Percentiles rank a stretch among this genome's conserved stretches.
phyloP scores from a whole-genome alignment of 2,329 filamentous ascomycete species.

The Cordyceps farinosa region DNA sequence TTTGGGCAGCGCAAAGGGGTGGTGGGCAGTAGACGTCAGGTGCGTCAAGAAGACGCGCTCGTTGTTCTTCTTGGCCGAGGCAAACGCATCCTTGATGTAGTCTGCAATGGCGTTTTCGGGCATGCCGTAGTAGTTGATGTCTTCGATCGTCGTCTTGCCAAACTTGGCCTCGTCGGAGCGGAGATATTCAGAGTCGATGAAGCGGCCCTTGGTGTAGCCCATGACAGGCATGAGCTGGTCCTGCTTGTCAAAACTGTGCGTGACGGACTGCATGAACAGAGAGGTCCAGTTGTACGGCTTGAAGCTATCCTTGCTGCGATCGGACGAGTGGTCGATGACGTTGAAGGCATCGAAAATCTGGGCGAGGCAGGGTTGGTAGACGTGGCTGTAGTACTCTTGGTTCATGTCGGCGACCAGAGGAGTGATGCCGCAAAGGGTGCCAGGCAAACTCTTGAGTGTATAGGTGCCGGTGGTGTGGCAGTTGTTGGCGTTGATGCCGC shows the following conservation, averaged over 20 bases:
- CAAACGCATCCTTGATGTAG: slow-evolving; percentile 33
- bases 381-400: slow-evolving; percentile 37
- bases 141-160: slow-evolving; percentile 27
- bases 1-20: slow-evolving; percentile 30
- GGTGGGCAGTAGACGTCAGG: slow-evolving; percentile 35
- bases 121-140: slow-evolving; percentile 36
- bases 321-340: slow-evolving; percentile 19
- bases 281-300: slow-evolving; percentile 31
- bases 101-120: slow-evolving; percentile 31
- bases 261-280: slow-evolving; percentile 33
- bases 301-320: slow-evolving; percentile 22
- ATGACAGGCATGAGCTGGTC: slow-evolving; percentile 29
- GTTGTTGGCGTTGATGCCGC: slow-evolving; percentile 40
- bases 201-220: slow-evolving; percentile 29
- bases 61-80: slow-evolving; percentile 28
- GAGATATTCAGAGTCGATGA: slow-evolving; percentile 30
- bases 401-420: slow-evolving; percentile 42
- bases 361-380: slow-evolving; percentile 44
- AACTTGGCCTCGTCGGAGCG: slow-evolving; percentile 29
- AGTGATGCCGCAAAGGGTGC: slow-evolving; percentile 40
- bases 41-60: slow-evolving; percentile 34
- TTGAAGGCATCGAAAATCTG: slow-evolving; percentile 37
- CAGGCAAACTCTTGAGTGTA: slow-evolving; percentile 41
- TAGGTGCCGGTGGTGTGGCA: slow-evolving; percentile 41
- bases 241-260: slow-evolving; percentile 33